Percentiles rank a stretch among this genome's conserved stretches.
These are phyloP conservation scores for Aspergillus unguis DNA, from an alignment of 2,329 filamentous ascomycete species.

Conservation along the genomic window DNA sequence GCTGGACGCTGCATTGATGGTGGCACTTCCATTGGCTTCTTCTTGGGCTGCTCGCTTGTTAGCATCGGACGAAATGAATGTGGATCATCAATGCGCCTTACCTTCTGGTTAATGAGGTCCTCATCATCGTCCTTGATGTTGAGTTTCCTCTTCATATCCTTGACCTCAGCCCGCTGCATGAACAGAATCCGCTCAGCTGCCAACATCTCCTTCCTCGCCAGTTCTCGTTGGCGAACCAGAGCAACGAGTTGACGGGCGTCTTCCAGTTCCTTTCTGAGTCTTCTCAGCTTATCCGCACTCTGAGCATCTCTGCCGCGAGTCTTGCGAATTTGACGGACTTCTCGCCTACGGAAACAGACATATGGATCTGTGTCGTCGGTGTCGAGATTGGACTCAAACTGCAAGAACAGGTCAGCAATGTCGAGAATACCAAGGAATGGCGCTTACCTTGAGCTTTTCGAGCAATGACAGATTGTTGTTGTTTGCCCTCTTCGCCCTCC, in stretches of 20 bases:
- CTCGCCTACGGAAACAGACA: slow-evolving; percentile 93
- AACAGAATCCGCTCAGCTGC: slow-evolving; percentile 74
- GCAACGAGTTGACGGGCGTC: slow-evolving; percentile 77
- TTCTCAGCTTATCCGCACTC: slow-evolving; percentile 90
- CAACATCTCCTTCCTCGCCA: slow-evolving; percentile 73
- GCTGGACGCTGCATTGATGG: slow-evolving; percentile 60
- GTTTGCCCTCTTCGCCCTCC: slow-evolving; percentile 68
- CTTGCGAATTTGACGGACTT: slow-evolving; percentile 91
- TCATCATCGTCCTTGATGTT: slow-evolving; percentile 91
- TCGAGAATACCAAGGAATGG: neutral
- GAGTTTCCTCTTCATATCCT: slow-evolving; percentile 82
- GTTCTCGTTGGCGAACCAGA: slow-evolving; percentile 74
- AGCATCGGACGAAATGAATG: slow-evolving; percentile 37
- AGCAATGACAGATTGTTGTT: slow-evolving; percentile 70
- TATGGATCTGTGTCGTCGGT: slow-evolving; percentile 96
- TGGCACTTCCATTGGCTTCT: slow-evolving; percentile 58
- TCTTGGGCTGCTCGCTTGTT: slow-evolving; percentile 61
- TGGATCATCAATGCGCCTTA: slow-evolving; percentile 43
- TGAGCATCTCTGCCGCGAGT: slow-evolving; percentile 91
- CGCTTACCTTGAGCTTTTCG: slow-evolving; percentile 67
- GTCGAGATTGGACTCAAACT: slow-evolving; percentile 87
- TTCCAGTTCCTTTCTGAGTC: slow-evolving; percentile 84
- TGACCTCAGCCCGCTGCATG: slow-evolving; percentile 75
- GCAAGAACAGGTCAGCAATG: slow-evolving; percentile 19
- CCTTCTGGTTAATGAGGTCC: slow-evolving; percentile 91